phyloP scores from a whole-genome alignment of 768 basidiomycete genomes.

The Suillus brevipes region DNA sequence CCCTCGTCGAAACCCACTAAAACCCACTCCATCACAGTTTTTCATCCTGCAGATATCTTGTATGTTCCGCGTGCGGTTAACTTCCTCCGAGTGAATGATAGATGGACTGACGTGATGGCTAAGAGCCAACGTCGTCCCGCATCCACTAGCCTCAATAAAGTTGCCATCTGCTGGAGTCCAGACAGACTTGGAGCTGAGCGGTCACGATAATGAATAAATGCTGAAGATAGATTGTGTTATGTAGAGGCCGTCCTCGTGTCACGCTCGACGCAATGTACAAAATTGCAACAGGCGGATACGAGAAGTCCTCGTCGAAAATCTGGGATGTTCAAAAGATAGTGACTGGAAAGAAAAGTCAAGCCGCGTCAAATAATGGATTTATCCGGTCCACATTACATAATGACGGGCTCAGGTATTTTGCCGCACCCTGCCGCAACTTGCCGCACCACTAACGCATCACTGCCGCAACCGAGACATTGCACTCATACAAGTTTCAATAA shows the following conservation, averaged over 20 bases:
- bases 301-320: background rate
- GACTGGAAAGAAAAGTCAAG: too few species aligned
- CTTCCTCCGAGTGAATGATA: background rate
- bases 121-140: background rate
- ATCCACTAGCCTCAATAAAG: background rate
- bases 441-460: too few species aligned
- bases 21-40: background rate
- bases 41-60: background rate
- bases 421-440: too few species aligned
- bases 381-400: too few species aligned
- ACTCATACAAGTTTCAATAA: too few species aligned
- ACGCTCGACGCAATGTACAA: background rate
- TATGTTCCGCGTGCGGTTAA: too few species aligned
- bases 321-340: background rate
- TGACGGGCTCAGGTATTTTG: too few species aligned
- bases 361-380: too few species aligned
- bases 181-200: too few species aligned
- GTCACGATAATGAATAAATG: background rate
- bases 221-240: background rate
- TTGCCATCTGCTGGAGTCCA: too few species aligned
- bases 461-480: too few species aligned
- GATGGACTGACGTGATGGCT: background rate
- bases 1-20: background rate
- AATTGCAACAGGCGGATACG: background rate
- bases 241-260: background rate